Evolutionary conservation across 257 asterid species (phyloP).

Genomic region (Rhazya stricta): DNA sequence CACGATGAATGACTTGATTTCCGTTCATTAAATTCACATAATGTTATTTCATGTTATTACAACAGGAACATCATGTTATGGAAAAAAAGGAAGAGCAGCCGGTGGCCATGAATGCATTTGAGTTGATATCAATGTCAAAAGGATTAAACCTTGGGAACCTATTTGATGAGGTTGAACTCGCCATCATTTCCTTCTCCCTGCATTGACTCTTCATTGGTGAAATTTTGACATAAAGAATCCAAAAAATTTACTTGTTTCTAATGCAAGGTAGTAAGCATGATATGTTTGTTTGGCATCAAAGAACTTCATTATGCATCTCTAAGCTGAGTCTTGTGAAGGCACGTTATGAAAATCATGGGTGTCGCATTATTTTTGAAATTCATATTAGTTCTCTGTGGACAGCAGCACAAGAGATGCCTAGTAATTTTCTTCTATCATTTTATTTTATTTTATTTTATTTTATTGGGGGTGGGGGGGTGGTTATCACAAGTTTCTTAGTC

Average conservation of each 20-base stretch:
- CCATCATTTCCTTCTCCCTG: slow-evolving; percentile 2
- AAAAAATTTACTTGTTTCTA: not conserved
- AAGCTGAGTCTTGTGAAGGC: not conserved
- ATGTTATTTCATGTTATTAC: slow-evolving; percentile 4
- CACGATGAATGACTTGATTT: not conserved
- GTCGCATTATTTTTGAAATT: not conserved
- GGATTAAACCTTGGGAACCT: slow-evolving; percentile 90
- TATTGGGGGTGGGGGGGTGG: not conserved
- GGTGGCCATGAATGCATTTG: slow-evolving; percentile 87
- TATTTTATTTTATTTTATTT: not conserved
- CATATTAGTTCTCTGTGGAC: not conserved
- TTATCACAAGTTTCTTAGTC: not conserved
- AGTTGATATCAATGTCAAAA: slow-evolving; percentile 88
- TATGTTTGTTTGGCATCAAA: not conserved
- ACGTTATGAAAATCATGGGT: not conserved
- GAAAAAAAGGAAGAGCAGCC: slow-evolving; percentile 79
- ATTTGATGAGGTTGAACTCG: slow-evolving; percentile 56
- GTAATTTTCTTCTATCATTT: not conserved
- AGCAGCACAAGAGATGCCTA: not conserved
- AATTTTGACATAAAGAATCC: not conserved
- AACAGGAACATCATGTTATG: slow-evolving; percentile 69
- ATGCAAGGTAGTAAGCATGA: not conserved
- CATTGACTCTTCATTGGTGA: not conserved
- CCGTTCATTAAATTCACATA: not conserved
- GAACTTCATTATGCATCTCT: not conserved